These are phyloP conservation scores for Eucalyptus regnans DNA, from an alignment of 345 rosid genomes.

Conservation along the genomic window DNA sequence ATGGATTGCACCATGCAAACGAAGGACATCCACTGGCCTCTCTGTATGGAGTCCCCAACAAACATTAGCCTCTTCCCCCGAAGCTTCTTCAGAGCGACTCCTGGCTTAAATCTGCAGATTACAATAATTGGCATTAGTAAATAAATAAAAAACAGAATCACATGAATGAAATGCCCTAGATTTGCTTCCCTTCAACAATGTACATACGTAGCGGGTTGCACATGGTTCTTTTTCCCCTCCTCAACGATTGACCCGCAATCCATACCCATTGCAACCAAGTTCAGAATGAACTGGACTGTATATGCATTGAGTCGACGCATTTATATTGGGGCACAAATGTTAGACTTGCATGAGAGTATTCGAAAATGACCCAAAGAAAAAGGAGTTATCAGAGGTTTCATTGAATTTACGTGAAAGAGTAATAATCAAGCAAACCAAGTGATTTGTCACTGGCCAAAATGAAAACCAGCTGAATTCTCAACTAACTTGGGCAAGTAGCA, in stretches of 20 bases:
- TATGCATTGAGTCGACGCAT: background rate
- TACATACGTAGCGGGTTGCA: background rate
- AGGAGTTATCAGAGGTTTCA: background rate
- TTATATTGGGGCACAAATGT: background rate
- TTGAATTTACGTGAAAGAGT: background rate
- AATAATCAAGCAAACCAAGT: background rate
- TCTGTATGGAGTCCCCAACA: slow-evolving; percentile 78
- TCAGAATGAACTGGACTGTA: background rate
- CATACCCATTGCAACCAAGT: background rate
- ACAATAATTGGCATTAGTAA: background rate
- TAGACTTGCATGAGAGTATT: background rate
- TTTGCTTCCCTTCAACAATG: background rate
- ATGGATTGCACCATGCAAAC: slow-evolving; percentile 72
- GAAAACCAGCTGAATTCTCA: background rate
- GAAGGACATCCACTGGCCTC: slow-evolving; percentile 92
- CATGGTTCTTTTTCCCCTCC: background rate
- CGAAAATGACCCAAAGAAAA: background rate
- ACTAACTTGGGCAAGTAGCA: slow-evolving; percentile 67
- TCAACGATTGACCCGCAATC: background rate
- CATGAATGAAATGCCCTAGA: background rate
- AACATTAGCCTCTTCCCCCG: slow-evolving; percentile 68
- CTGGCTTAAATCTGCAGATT: slow-evolving; percentile 47
- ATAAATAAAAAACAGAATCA: background rate
- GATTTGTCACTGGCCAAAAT: background rate
- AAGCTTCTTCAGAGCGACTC: slow-evolving; percentile 47